Conservation (phyloP, 2,329 filamentous ascomycete genomes). For the Penicillium sp. region DNA sequence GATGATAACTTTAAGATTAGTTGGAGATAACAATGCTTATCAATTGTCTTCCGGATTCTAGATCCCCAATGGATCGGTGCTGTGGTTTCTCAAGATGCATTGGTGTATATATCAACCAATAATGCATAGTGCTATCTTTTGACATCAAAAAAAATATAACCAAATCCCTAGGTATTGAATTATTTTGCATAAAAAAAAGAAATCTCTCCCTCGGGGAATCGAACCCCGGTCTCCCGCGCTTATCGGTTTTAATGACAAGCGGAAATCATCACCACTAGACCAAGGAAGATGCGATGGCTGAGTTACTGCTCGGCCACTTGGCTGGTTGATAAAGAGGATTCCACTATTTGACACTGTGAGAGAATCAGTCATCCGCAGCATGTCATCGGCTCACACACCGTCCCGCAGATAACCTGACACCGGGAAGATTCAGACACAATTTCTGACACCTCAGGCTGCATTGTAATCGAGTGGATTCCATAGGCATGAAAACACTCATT, state of each 20-base stretch:
- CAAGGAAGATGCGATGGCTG: slow-evolving; percentile 26
- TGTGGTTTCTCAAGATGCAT: no score
- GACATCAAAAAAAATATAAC: no score
- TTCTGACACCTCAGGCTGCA: slow-evolving; percentile 62
- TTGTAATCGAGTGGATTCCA: slow-evolving; percentile 67
- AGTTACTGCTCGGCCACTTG: slow-evolving; percentile 28
- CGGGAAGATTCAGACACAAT: slow-evolving; percentile 17
- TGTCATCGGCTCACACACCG: slow-evolving; percentile 51
- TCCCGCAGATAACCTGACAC: slow-evolving; percentile 55
- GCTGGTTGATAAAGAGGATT: slow-evolving; percentile 13
- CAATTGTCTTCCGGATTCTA: no score
- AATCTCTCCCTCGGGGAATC: slow-evolving; percentile 39
- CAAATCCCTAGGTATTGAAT: no score
- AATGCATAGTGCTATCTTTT: no score
- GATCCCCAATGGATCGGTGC: no score
- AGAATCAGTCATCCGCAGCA: slow-evolving; percentile 45
- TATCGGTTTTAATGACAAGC: slow-evolving; percentile 35
- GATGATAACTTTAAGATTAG: no score
- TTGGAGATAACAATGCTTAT: no score
- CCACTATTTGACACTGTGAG: neutral
- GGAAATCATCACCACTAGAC: slow-evolving; percentile 44
- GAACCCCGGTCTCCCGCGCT: slow-evolving; percentile 42
- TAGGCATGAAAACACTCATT: slow-evolving; percentile 70
- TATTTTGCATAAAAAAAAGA: slow-evolving; percentile 17
- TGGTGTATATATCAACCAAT: no score